These are phyloP conservation scores for Thuidium tamariscinum DNA, from an alignment of 225 moss, liverwort and hornwort genomes.

Conservation along the genomic window DNA sequence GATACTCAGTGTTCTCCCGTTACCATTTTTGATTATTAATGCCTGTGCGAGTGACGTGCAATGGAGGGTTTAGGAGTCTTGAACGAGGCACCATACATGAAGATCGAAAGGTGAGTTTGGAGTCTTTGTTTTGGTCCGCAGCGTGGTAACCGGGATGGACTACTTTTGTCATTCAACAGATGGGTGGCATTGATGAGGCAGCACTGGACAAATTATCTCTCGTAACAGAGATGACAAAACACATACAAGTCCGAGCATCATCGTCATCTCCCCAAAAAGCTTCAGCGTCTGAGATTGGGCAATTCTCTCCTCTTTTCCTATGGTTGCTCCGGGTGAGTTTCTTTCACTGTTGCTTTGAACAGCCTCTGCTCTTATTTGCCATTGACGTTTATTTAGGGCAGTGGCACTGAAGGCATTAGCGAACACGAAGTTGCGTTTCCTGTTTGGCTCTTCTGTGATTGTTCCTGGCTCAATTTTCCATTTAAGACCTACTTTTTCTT, in stretches of 20 bases:
- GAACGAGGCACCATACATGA: not conserved
- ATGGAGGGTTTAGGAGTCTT: not conserved
- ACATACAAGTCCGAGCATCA: slow-evolving; percentile 82
- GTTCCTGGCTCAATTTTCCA: not conserved
- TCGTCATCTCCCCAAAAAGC: slow-evolving; percentile 27
- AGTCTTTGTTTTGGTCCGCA: not conserved
- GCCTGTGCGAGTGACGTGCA: not conserved
- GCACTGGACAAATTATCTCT: slow-evolving; percentile 80
- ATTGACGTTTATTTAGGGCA: not conserved
- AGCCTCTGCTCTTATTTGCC: not conserved
- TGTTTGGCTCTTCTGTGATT: too few relatives aligned
- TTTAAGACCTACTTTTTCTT: not conserved
- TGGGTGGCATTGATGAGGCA: slow-evolving; percentile 95
- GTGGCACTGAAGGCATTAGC: not conserved
- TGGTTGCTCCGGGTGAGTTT: slow-evolving; percentile 78
- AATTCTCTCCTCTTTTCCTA: slow-evolving; percentile 75
- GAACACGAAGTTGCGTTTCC: not conserved
- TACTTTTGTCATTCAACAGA: slow-evolving; percentile 19
- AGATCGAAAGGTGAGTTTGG: not conserved
- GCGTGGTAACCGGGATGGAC: not conserved
- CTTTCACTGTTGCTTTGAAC: not conserved
- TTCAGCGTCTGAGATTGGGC: slow-evolving; percentile 79
- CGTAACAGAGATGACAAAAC: slow-evolving; percentile 94
- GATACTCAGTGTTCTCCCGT: not conserved
- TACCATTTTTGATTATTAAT: not conserved